Base-by-base conservation (phyloP, 2,329 filamentous ascomycete species). In the Scytalidium sp. region DNA sequence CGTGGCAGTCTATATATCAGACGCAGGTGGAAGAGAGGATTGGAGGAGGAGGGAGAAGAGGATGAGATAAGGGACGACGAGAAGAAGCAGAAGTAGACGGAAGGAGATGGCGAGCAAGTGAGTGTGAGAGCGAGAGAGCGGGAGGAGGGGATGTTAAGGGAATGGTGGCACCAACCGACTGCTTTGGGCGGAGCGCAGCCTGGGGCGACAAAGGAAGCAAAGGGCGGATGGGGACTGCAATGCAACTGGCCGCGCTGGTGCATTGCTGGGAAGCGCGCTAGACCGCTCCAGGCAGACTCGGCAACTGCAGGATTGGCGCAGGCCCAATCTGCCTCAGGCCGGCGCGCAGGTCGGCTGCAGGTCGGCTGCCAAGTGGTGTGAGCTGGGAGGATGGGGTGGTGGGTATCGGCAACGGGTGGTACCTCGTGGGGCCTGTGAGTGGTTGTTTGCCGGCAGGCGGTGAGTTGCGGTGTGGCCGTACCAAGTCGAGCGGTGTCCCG, bases 41-140 rank as follows among this genome's bases (percentile, higher is more conserved):
- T 36, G 59, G 60, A 62, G 60, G 58, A 65, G 55, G 59, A 56
- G 59, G 59, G 58, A 55, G 58, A 55, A 62, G 58, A 57, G 59
- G 60, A 60, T 21, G 29, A 15, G 19, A 15, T 7, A 40, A 22
- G 25, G 20, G 19, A 46, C 19, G 19, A n/a, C 6, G 45, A 41
- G 32, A 6, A 40, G 45, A 17, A 46, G 45, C 17, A 29, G 46
- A 44, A 43, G 43, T 25, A 22, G 43, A 36, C 46, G 46, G 50
- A 47, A 46, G 50, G 44, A 32, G 50, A 49, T 51, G 50, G 47
- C 47, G 29, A 50, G 49, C 42, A 17, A 44, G 44, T 25, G 36
- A 52, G 29, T 45, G 50, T 41, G 47, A 46, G 51, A 46, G 44
- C 44, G 39, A 49, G 42, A 45, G 19, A 46, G 43, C 19, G 23